Evolutionary conservation across 2,329 filamentous ascomycete genomes (phyloP).

Genomic region (Hypoxylon sp.): DNA sequence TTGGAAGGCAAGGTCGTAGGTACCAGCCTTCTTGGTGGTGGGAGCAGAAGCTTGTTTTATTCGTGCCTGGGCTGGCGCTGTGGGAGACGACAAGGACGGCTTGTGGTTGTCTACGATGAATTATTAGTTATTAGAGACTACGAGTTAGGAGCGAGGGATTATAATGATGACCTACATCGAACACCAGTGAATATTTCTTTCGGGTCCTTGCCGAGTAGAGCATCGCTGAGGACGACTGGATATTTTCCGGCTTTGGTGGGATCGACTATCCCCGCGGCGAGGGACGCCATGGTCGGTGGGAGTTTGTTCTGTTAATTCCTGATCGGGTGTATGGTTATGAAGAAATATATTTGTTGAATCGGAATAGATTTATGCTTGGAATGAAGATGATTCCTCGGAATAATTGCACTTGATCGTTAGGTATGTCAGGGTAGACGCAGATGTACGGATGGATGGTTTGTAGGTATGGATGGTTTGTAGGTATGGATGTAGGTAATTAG

Average conservation of each 20-base stretch:
- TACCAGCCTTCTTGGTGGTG: conserved; percentile 45
- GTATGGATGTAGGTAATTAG: no score
- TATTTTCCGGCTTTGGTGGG: conserved; percentile 69
- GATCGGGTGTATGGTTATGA: conserved; percentile 9
- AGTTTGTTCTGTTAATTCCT: conserved; percentile 3
- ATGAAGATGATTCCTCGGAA: no score
- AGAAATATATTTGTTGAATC: neutral
- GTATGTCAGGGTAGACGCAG: neutral
- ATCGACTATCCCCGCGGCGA: conserved; percentile 55
- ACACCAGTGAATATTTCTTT: conserved; percentile 69
- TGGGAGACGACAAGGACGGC: conserved; percentile 59
- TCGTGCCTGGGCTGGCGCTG: conserved; percentile 58
- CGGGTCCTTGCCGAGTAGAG: conserved; percentile 62
- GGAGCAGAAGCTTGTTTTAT: conserved; percentile 60
- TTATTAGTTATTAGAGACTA: conserved; percentile 9
- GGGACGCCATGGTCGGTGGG: conserved; percentile 40
- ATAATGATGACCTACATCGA: conserved; percentile 58
- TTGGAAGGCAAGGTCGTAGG: conserved; percentile 64
- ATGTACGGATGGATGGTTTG: neutral
- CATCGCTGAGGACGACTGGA: conserved; percentile 70
- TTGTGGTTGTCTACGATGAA: conserved; percentile 67
- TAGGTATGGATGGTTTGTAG: no score
- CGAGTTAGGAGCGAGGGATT: neutral
- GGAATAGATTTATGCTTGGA: neutral
- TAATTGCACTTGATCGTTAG: no score